phyloP scores from a whole-genome alignment of 805 yeast species.

The Yarrowia deformans region DNA sequence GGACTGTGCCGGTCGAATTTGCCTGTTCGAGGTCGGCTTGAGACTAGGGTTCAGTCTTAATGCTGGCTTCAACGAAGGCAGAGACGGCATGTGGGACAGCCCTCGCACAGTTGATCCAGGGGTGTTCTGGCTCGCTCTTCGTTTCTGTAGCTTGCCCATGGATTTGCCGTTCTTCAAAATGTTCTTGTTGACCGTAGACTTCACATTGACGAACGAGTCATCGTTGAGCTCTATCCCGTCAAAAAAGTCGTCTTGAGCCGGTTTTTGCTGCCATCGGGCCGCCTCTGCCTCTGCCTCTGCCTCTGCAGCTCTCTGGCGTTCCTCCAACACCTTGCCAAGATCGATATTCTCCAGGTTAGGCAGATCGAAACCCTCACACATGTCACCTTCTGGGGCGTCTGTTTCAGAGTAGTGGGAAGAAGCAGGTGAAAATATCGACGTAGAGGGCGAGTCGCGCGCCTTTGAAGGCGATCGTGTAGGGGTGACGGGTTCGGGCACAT shows the following conservation, averaged over 20 bases:
- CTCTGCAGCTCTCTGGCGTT: conserved; percentile 20
- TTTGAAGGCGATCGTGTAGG: conserved; percentile 3
- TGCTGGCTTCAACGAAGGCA: conserved; percentile 20
- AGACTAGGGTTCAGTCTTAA: conserved; percentile 1
- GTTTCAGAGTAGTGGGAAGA: conserved; percentile 24
- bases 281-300: conserved; percentile 18
- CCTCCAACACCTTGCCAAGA: conserved; percentile 5
- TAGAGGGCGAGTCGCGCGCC: conserved; percentile 12
- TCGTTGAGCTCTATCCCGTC: conserved; percentile 37
- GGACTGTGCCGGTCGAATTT: conserved; percentile 24
- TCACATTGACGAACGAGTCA: conserved; percentile 28
- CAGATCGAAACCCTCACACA: conserved; percentile 37
- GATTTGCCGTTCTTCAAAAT: conserved; percentile 16
- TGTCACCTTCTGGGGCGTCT: conserved; percentile 32
- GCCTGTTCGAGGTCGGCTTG: background rate
- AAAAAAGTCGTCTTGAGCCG: conserved; percentile 29
- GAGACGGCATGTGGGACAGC: conserved; percentile 28
- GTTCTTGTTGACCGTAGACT: conserved; percentile 12
- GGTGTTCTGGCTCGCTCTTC: background rate
- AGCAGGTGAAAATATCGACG: conserved; percentile 33
- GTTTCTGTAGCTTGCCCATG: conserved; percentile 7
- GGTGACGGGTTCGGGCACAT: conserved; percentile 15
- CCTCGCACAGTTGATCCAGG: background rate
- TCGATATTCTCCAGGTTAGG: conserved; percentile 7
- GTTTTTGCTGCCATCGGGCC: background rate